These are phyloP conservation scores for Diaporthe humulicola DNA, from an alignment of 2,329 filamentous ascomycete genomes.

Conservation along the genomic window DNA sequence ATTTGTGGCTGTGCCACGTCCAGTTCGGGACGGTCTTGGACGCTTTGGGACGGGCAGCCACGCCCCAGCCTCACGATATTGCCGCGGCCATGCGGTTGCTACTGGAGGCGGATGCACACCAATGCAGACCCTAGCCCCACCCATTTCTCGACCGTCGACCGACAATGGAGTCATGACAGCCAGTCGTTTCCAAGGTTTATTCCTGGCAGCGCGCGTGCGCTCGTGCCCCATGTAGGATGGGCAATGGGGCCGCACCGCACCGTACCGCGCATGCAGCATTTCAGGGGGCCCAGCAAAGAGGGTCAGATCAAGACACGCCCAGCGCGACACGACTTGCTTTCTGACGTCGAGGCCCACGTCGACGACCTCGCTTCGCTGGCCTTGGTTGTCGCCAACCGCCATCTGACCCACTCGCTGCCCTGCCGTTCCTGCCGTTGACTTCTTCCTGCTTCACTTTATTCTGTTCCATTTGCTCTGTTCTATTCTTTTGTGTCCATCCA, in stretches of 20 bases:
- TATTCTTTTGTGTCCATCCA: neutral
- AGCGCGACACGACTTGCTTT: constrained; percentile 24
- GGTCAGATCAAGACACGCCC: constrained; percentile 18
- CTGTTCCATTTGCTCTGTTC: neutral
- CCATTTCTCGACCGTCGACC: constrained; percentile 30
- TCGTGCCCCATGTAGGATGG: constrained; percentile 14
- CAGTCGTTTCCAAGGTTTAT: constrained; percentile 31
- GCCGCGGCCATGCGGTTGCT: neutral
- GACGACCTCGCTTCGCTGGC: constrained; percentile 37
- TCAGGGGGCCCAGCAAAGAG: constrained; percentile 15
- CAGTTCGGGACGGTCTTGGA: neutral
- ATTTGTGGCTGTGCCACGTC: constrained; percentile 5
- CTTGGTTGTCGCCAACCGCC: constrained; percentile 18
- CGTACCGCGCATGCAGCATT: constrained; percentile 19
- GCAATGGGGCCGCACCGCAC: constrained; percentile 23
- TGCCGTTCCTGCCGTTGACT: constrained; percentile 15
- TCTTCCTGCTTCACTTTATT: neutral
- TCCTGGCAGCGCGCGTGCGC: constrained; percentile 17
- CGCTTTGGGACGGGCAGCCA: constrained; percentile 22
- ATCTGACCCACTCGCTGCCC: constrained; percentile 10
- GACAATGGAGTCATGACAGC: constrained; percentile 33
- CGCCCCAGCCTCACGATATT: constrained; percentile 37
- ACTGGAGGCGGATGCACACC: neutral
- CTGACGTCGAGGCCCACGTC: constrained; percentile 39
- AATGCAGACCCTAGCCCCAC: constrained; percentile 33